Percentiles rank a stretch among this genome's conserved stretches.
Evolutionary conservation across 169 alveolate species (phyloP).

Genomic region (Theileria luwenshuni): DNA sequence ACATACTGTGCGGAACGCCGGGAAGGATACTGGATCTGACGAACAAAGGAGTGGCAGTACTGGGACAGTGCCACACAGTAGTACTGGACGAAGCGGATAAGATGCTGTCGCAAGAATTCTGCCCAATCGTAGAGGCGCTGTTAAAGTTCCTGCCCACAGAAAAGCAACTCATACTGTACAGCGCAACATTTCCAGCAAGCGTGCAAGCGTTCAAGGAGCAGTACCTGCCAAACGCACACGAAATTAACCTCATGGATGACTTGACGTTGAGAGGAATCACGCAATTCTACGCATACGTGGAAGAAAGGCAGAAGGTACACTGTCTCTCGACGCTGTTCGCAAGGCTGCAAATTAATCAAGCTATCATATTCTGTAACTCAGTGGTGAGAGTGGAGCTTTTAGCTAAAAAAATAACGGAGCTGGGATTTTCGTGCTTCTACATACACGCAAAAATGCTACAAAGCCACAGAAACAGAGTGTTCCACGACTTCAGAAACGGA

Average conservation of each 20-base stretch:
- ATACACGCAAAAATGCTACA: constrained; percentile 98
- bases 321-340: constrained; percentile 95
- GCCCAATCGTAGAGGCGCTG: constrained; percentile 93
- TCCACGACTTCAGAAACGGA: constrained; percentile 97
- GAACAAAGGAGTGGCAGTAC: constrained; percentile 90
- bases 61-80: constrained; percentile 88
- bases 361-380: constrained; percentile 97
- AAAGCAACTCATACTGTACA: constrained; percentile 92
- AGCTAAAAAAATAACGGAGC: constrained; percentile 98
- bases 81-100: constrained; percentile 99
- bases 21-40: constrained; percentile 97
- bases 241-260: constrained; percentile 97
- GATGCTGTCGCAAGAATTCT: constrained; percentile 95
- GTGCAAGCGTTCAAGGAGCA: constrained; percentile 93
- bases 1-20: constrained; percentile 99
- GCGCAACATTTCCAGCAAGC: constrained; percentile 99
- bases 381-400: constrained; percentile 97
- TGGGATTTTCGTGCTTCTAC: constrained; percentile 97
- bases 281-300: constrained; percentile 97
- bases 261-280: constrained; percentile 98
- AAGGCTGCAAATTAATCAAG: constrained; percentile 94
- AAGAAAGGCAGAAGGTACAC: constrained; percentile 97
- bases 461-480: constrained; percentile 94
- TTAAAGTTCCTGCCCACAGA: constrained; percentile 91
- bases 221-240: constrained; percentile 94